Base-by-base conservation (phyloP, 1,284 basidiomycete species). In the Malassezia yamatoensis region DNA sequence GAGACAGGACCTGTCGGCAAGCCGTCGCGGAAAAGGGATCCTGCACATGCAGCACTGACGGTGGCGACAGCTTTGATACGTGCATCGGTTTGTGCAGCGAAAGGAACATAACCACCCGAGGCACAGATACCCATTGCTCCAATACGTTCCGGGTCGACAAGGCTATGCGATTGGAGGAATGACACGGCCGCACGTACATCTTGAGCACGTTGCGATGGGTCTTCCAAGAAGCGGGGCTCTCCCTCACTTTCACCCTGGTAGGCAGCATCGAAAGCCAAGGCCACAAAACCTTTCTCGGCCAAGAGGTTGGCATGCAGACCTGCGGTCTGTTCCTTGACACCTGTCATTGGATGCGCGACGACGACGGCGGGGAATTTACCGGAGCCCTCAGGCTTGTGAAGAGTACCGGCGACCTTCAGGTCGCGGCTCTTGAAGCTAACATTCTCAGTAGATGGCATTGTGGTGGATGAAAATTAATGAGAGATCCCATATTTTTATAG, bases 171-270 rank as follows among this genome's bases (percentile, higher is more conserved):
- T 12, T 29, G 8, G 6, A 48, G 11, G 34, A 20, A 48, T 13
- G 11, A 11, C 34, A 38, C 34, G 1, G 46, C 46, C 0, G 46
- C 46, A 16, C 35, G 15, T 13, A 10, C 11, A 16, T 48, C 46
- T 15, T 21, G 20, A 1, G 46, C 33, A 32, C 46, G 46, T 29
- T 48, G 46, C 7, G 7, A 37, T 2, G 46, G 46, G 35, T 48
- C 35, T 16, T 48, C 46, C 8, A 48, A 38, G 46, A 48, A 48
- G 10, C 16, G 46, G 1, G 46, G 46, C n/a, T 37, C 7, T 13
- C 46, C 46, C 35, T 48, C 46, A 24, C 46, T 48, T 18, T 48
- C 46, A 21, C 46, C 46, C 18, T 48, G 46, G 18, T 48, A 48
- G 9, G 46, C 46, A 12, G 46, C 46, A 18, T 48, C 46, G 15